Evolutionary conservation across 2,329 filamentous ascomycete genomes (phyloP).

Genomic region (Gremmenia infestans): DNA sequence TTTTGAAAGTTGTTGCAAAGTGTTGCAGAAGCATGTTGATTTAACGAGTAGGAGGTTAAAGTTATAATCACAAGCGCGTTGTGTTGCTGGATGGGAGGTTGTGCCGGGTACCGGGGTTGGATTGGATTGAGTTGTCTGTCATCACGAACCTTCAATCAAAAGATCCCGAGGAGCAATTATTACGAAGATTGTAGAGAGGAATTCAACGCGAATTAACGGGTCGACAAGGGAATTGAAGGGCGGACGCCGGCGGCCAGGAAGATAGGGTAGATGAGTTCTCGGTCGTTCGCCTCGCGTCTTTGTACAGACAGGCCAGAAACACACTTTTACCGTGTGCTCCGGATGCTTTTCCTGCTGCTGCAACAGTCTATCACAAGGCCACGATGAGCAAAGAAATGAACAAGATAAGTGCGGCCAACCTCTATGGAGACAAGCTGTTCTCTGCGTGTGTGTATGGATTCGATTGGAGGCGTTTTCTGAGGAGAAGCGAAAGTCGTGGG

Average conservation of each 20-base stretch:
- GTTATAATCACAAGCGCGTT: constrained; percentile 9
- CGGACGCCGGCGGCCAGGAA: constrained; percentile 54
- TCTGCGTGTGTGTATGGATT: constrained; percentile 1
- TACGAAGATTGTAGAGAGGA: constrained; percentile 26
- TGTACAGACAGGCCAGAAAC: constrained; percentile 13
- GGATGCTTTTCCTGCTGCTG: constrained; percentile 1
- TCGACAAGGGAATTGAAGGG: constrained; percentile 35
- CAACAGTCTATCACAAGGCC: constrained; percentile 15
- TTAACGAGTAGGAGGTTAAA: constrained; percentile 6
- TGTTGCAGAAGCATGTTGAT: constrained; percentile 14
- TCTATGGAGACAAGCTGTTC: constrained; percentile 8
- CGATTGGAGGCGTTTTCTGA: constrained; percentile 8
- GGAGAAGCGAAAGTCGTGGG: constrained; percentile 23
- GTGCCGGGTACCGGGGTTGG: constrained; percentile 3
- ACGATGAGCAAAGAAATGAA: constrained; percentile 11
- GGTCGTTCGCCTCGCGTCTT: constrained; percentile 12
- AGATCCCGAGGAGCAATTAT: constrained; percentile 26
- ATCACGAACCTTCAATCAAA: constrained; percentile 29
- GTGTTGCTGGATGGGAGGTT: not conserved
- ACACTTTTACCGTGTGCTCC: constrained; percentile 29
- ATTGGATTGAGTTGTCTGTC: not conserved
- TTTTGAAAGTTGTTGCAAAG: not conserved
- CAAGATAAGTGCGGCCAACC: constrained; percentile 6
- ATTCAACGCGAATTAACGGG: constrained; percentile 34
- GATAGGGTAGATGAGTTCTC: constrained; percentile 20